Evolutionary conservation across 352 stramenopile genomes (phyloP).

Genomic region (Phytophthora pseudosyringae): DNA sequence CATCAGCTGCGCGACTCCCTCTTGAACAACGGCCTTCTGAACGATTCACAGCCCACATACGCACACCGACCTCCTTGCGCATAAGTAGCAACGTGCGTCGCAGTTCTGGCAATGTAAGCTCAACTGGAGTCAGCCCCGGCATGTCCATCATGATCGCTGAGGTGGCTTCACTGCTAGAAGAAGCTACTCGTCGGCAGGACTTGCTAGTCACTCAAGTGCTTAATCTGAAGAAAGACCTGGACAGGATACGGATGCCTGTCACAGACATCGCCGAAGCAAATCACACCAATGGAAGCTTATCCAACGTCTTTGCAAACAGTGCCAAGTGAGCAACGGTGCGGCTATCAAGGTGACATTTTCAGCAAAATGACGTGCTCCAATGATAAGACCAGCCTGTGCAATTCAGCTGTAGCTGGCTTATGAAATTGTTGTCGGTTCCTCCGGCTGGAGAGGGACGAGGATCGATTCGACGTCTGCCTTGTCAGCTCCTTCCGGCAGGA

Average conservation of each 20-base stretch:
- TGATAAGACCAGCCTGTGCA: neutral
- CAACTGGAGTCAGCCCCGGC: constrained; percentile 31
- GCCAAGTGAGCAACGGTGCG: constrained; percentile 5
- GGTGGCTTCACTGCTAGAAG: constrained; percentile 46
- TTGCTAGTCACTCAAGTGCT: constrained; percentile 48
- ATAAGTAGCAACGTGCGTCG: constrained; percentile 44
- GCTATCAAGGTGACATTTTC: neutral
- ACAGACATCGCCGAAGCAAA: constrained; percentile 5
- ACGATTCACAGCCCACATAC: constrained; percentile 28
- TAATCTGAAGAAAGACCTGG: constrained; percentile 45
- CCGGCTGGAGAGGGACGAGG: constrained; percentile 28
- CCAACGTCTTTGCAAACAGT: constrained; percentile 3
- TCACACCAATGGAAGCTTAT: constrained; percentile 12
- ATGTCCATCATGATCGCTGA: constrained; percentile 59
- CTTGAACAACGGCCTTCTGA: constrained; percentile 35
- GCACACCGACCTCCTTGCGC: constrained; percentile 43
- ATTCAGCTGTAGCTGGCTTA: neutral
- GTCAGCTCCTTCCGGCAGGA: constrained; percentile 17
- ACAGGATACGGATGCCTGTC: constrained; percentile 18
- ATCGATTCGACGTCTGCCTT: constrained; percentile 25
- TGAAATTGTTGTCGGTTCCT: constrained; percentile 5
- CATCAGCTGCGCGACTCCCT: constrained; percentile 24
- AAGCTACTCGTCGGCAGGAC: constrained; percentile 55
- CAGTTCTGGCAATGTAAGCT: constrained; percentile 18
- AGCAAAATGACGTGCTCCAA: neutral